phyloP scores from a whole-genome alignment of 179 eudicot genomes.

The Spinacia oleracea region DNA sequence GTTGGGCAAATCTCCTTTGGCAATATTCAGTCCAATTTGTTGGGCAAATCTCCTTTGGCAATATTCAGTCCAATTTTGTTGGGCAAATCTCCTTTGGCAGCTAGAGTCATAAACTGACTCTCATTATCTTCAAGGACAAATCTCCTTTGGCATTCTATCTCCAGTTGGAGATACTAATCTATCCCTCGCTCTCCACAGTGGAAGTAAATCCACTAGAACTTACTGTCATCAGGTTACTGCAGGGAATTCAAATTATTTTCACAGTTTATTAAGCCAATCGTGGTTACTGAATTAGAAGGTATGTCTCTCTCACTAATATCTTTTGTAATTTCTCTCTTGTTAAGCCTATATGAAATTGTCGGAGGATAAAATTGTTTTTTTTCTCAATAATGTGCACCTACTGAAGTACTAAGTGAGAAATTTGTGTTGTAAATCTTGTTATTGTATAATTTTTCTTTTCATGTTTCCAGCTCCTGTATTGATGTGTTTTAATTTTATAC shows the following conservation, averaged over 20 bases:
- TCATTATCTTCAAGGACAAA: conserved; percentile 44
- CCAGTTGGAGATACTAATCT: conserved; percentile 46
- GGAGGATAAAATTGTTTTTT: not conserved
- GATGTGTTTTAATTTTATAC: not conserved
- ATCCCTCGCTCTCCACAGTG: conserved; percentile 19
- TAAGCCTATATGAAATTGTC: not conserved
- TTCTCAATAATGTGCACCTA: not conserved
- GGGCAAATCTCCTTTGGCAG: conserved; percentile 43
- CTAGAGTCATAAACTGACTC: conserved; percentile 26
- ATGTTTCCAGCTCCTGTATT: not conserved
- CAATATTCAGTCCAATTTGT: conserved; percentile 27
- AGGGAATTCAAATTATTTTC: not conserved
- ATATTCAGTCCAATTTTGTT: conserved; percentile 24
- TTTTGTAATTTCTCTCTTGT: not conserved
- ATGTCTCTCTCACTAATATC: not conserved
- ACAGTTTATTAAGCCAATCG: conserved; percentile 11
- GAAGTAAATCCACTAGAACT: conserved; percentile 19
- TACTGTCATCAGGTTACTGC: conserved; percentile 10
- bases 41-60: conserved; percentile 44
- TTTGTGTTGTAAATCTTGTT: not conserved
- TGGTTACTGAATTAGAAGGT: not conserved
- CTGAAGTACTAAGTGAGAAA: not conserved
- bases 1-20: conserved; percentile 43
- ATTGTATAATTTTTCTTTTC: not conserved
- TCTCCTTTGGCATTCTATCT: conserved; percentile 78